These are phyloP conservation scores for Claviceps pazoutovae DNA, from an alignment of 2,329 filamentous ascomycete genomes.

Conservation along the genomic window DNA sequence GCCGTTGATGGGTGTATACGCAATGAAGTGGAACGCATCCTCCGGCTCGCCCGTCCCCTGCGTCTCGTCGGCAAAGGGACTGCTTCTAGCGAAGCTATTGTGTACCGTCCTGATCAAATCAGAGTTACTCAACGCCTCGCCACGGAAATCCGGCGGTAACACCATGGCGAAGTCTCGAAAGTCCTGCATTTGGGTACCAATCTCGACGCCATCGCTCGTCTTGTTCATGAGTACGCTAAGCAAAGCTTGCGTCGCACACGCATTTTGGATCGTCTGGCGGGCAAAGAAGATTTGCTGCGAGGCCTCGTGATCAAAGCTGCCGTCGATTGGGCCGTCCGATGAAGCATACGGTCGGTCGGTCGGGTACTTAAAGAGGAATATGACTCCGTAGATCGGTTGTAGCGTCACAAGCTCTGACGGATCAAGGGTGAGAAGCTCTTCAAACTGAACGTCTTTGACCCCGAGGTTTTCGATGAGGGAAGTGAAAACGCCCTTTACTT, in stretches of 20 bases:
- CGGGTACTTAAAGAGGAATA: slow-evolving; percentile 97
- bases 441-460: slow-evolving; percentile 87
- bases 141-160: slow-evolving; percentile 60
- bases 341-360: slow-evolving; percentile 50
- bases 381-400: slow-evolving; percentile 80
- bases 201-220: slow-evolving; percentile 48
- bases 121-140: slow-evolving; percentile 47
- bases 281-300: slow-evolving; percentile 81
- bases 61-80: slow-evolving; percentile 88
- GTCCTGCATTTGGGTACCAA: slow-evolving; percentile 55
- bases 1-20: slow-evolving; percentile 71
- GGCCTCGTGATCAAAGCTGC: slow-evolving; percentile 63
- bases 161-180: slow-evolving; percentile 83
- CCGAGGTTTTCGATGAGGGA: slow-evolving; percentile 85
- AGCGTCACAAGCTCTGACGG: slow-evolving; percentile 56
- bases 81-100: slow-evolving; percentile 80
- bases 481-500: slow-evolving; percentile 74
- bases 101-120: slow-evolving; percentile 65
- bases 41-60: slow-evolving; percentile 53
- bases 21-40: slow-evolving; percentile 96
- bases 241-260: slow-evolving; percentile 90
- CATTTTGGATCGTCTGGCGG: slow-evolving; percentile 94
- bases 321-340: slow-evolving; percentile 59
- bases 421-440: slow-evolving; percentile 86
- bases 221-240: slow-evolving; percentile 87